Evolutionary conservation across 805 yeast species (phyloP).

Genomic region (Ogataea ganodermae): DNA sequence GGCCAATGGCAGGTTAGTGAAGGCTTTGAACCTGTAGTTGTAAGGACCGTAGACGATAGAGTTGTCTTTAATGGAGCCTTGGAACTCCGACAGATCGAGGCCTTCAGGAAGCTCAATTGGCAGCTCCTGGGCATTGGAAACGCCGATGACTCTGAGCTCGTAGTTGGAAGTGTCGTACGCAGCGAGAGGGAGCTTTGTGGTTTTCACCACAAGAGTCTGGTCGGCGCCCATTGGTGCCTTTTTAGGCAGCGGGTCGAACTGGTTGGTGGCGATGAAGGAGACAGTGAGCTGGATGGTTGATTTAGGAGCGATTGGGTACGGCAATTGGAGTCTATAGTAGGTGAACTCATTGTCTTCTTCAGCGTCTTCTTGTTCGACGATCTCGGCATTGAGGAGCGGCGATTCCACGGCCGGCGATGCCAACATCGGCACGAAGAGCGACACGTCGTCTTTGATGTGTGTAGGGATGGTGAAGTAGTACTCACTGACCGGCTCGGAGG

Average conservation of each 20-base stretch:
- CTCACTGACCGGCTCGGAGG: slow-evolving; percentile 48
- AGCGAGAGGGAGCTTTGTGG: slow-evolving; percentile 55
- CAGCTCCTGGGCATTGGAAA: slow-evolving; percentile 18
- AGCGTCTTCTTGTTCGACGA: slow-evolving; percentile 14
- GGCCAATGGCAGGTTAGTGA: slow-evolving; percentile 48
- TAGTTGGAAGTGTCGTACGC: slow-evolving; percentile 56
- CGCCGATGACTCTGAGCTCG: slow-evolving; percentile 20
- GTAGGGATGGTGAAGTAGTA: slow-evolving; percentile 64
- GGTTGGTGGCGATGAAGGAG: slow-evolving; percentile 48
- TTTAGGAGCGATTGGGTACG: slow-evolving; percentile 68
- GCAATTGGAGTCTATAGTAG: slow-evolving; percentile 54
- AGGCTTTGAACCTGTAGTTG: slow-evolving; percentile 43
- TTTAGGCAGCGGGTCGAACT: slow-evolving; percentile 63
- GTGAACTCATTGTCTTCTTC: slow-evolving; percentile 27
- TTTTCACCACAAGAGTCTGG: slow-evolving; percentile 59
- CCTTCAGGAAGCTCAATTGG: slow-evolving; percentile 15
- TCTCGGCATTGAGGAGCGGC: slow-evolving; percentile 25
- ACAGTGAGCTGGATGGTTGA: slow-evolving; percentile 50
- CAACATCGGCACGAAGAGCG: slow-evolving; percentile 30
- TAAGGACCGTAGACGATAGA: slow-evolving; percentile 60
- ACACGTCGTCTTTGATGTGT: slow-evolving; percentile 31
- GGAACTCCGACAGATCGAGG: slow-evolving; percentile 34
- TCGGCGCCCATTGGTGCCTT: slow-evolving; percentile 56
- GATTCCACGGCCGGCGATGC: slow-evolving; percentile 20
- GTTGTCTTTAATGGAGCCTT: slow-evolving; percentile 36